These are phyloP conservation scores for Xerocomus spinulosus DNA, from an alignment of 768 basidiomycete species.

Conservation along the genomic window DNA sequence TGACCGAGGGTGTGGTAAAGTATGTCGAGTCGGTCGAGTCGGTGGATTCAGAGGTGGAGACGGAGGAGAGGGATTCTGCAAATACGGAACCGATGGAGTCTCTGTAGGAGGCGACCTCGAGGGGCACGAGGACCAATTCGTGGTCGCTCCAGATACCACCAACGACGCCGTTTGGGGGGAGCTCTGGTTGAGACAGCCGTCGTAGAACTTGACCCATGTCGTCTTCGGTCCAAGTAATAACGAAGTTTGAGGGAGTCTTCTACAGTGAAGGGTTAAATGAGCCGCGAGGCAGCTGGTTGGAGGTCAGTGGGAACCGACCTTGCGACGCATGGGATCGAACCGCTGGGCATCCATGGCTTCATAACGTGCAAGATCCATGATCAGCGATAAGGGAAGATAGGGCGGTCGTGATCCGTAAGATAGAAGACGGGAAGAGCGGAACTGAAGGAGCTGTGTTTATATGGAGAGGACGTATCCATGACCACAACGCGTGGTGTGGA, in stretches of 20 bases:
- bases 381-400: constrained; percentile 29
- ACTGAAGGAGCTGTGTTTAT: constrained; percentile 24
- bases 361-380: constrained; percentile 25
- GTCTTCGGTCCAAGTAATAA: constrained; percentile 8
- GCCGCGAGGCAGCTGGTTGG: constrained; percentile 14
- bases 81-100: constrained; percentile 15
- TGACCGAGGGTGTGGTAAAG: constrained; percentile 16
- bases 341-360: constrained; percentile 30
- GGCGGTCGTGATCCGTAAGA: constrained; percentile 19
- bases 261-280: constrained; percentile 16
- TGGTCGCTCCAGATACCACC: constrained; percentile 34
- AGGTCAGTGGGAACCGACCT: constrained; percentile 20
- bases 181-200: constrained; percentile 17
- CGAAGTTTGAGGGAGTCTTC: constrained; percentile 15
- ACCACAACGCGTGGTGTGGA: constrained; percentile 24
- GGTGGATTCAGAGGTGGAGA: constrained; percentile 8
- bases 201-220: constrained; percentile 29
- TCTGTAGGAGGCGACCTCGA: constrained; percentile 21
- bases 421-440: constrained; percentile 29
- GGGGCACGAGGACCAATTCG: constrained; percentile 31
- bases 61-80: constrained; percentile 12
- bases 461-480: constrained; percentile 21
- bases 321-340: constrained; percentile 30
- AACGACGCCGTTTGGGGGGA: constrained; percentile 16
- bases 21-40: constrained; percentile 17